Evolutionary conservation across 768 basidiomycete genomes (phyloP).

Genomic region (Baorangia bicolor): DNA sequence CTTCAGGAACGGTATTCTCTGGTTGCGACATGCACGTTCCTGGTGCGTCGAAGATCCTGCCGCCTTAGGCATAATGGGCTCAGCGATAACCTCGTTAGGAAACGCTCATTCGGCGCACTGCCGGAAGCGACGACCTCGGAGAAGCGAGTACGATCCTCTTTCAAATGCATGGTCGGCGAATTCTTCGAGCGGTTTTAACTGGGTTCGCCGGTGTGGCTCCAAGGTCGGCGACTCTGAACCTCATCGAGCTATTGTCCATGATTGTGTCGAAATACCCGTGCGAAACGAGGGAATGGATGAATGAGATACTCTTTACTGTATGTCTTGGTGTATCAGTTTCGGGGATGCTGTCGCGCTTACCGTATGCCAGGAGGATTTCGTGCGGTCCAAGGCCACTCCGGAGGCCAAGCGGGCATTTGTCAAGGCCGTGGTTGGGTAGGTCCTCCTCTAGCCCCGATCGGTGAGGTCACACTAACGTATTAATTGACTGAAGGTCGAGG

Average conservation of each 20-base stretch:
- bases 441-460: slow-evolving; percentile 1
- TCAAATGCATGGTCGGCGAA: slow-evolving; percentile 53
- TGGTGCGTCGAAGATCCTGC: slow-evolving; percentile 49
- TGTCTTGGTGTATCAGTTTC: slow-evolving; percentile 9
- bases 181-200: slow-evolving; percentile 71
- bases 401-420: slow-evolving; percentile 81
- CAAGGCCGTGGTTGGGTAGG: slow-evolving; percentile 66
- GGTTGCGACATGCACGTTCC: slow-evolving; percentile 76
- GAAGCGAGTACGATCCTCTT: slow-evolving; percentile 53
- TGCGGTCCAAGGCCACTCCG: slow-evolving; percentile 64
- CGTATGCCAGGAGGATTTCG: slow-evolving; percentile 63
- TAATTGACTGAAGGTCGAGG: slow-evolving; percentile 49
- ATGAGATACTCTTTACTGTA: slow-evolving; percentile 68
- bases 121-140: slow-evolving; percentile 59
- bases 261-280: slow-evolving; percentile 57
- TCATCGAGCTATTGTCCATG: slow-evolving; percentile 77
- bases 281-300: slow-evolving; percentile 68
- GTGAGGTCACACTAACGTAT: not conserved
- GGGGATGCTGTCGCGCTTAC: not conserved
- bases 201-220: slow-evolving; percentile 88
- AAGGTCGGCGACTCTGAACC: slow-evolving; percentile 75
- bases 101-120: slow-evolving; percentile 63
- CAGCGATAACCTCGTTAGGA: slow-evolving; percentile 38
- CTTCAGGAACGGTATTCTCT: slow-evolving; percentile 86
- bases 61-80: not conserved